Conservation (phyloP, 1,139 yeast genomes). For the Taiozyma sp. region DNA sequence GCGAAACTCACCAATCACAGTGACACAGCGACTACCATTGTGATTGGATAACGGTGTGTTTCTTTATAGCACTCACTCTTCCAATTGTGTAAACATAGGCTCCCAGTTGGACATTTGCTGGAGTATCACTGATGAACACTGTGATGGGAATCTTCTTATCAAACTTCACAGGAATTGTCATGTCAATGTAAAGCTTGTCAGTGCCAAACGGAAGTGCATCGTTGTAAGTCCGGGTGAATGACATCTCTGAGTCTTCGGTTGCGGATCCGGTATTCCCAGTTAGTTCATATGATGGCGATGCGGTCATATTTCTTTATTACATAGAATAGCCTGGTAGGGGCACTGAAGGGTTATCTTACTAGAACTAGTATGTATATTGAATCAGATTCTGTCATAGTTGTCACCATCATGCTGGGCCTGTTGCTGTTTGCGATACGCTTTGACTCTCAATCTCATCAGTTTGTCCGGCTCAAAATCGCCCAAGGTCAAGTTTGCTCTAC, state of each 20-base stretch:
- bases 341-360: neutral
- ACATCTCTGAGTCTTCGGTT: neutral
- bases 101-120: slow-evolving; percentile 4
- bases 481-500: slow-evolving; percentile 29
- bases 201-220: slow-evolving; percentile 1
- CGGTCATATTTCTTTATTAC: too few species aligned
- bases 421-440: slow-evolving; percentile 27
- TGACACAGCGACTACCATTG: too few species aligned
- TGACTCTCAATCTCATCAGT: slow-evolving; percentile 45
- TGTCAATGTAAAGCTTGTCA: slow-evolving; percentile 1
- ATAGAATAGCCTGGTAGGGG: neutral
- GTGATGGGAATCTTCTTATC: slow-evolving; percentile 8
- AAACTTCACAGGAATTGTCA: slow-evolving; percentile 5
- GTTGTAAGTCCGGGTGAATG: neutral
- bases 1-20: too few species aligned
- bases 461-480: slow-evolving; percentile 33
- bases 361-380: neutral
- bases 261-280: too few species aligned
- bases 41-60: neutral
- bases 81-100: slow-evolving; percentile 18
- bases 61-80: slow-evolving; percentile 4
- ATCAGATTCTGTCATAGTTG: slow-evolving; percentile 9
- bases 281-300: too few species aligned
- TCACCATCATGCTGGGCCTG: slow-evolving; percentile 2
- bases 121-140: slow-evolving; percentile 5